Base-by-base conservation (phyloP, 805 yeast genomes). In the Candida methanosorbosa region DNA sequence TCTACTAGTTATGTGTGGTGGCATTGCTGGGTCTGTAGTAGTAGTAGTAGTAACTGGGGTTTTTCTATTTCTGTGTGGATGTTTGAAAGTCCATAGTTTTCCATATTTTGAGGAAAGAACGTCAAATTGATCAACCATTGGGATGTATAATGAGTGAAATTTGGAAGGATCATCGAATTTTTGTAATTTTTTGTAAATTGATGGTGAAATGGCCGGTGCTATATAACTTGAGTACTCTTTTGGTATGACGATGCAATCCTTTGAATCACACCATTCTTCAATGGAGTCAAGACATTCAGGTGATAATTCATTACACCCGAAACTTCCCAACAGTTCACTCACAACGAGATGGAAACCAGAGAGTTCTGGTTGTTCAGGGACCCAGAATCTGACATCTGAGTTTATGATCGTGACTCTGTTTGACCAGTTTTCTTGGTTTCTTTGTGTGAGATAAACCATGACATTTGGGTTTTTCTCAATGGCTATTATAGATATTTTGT, bases 271-370 rank as follows among this genome's bases (percentile, higher is more conserved):
- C 44, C 49, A 44, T 32, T 48, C 42, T 34, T 70, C 68, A 14
- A 66, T 47, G 1, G 67, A 58, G 30, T 61, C 62, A 3, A 85
- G 54, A 38, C 92, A 78, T 52, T 88, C 97, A 0, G 97, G 97
- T 8, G 84, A 70, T 14, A 85, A 64, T 52, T 88, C 97, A 55
- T 88, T 90, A 54, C 94, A 90, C 4, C 95, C 97, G 59, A 90
- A 82, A 13, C 95, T 83, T 5, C 97, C 97, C 19, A 88, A 56
- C 7, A 90, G 60, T 53, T 88, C 97, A 29, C 94, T 81, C 2
- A 90, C 67, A 8, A 87, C 69, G 29, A 88, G 48, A 48, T 82
- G 70, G 37, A 69, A 66, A 14, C 61, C 59, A 11, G 50, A 40
- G 42, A 43, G 3, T 63, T 34, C 25, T 11, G 38, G 19, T 14